These are phyloP conservation scores for Boechera stricta DNA, from an alignment of 345 rosid species.

Conservation along the genomic window DNA sequence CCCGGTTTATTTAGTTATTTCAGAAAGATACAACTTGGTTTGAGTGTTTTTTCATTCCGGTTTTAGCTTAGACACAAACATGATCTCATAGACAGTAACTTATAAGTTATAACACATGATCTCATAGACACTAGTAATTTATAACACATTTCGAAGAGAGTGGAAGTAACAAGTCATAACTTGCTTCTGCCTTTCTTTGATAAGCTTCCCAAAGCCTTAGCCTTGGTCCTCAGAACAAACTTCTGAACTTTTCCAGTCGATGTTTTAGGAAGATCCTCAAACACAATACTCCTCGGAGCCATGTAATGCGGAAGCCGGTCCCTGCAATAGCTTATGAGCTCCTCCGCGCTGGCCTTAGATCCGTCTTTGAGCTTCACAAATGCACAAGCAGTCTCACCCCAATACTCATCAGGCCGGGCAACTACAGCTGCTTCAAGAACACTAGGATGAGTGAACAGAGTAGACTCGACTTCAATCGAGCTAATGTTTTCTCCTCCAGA, in stretches of 20 bases:
- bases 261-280: slow-evolving; percentile 74
- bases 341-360: slow-evolving; percentile 46
- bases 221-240: slow-evolving; percentile 59
- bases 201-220: slow-evolving; percentile 74
- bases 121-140: too few species aligned
- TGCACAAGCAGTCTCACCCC: slow-evolving; percentile 89
- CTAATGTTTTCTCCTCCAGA: slow-evolving; percentile 84
- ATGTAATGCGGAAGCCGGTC: slow-evolving; percentile 61
- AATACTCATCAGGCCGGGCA: slow-evolving; percentile 66
- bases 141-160: neutral
- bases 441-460: slow-evolving; percentile 66
- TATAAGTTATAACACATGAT: too few species aligned
- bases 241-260: slow-evolving; percentile 81
- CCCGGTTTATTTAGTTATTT: slow-evolving; percentile 15
- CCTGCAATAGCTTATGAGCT: slow-evolving; percentile 64
- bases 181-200: slow-evolving; percentile 58
- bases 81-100: too few species aligned
- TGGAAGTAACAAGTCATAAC: slow-evolving; percentile 44
- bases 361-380: slow-evolving; percentile 73
- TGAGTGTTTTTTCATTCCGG: neutral
- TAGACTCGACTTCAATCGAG: slow-evolving; percentile 74
- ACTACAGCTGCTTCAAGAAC: slow-evolving; percentile 81
- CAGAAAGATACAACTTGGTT: slow-evolving; percentile 21
- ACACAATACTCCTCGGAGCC: slow-evolving; percentile 71
- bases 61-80: slow-evolving; percentile 3